phyloP scores from a whole-genome alignment of 163 green algal species.

The Trebouxia gelatinosa region DNA sequence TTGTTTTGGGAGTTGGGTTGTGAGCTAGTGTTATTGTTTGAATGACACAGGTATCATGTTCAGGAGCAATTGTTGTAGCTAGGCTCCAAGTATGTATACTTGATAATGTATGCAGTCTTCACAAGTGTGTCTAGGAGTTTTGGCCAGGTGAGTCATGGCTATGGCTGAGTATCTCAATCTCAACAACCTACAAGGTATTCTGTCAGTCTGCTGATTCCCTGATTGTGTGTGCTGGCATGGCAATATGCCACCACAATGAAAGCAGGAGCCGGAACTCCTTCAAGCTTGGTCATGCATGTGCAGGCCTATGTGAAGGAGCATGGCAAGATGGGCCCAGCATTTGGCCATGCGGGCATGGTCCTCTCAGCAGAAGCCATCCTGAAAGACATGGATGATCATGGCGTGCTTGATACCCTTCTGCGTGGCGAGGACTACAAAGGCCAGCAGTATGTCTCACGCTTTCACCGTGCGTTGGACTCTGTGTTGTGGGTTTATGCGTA shows the following conservation, averaged over 20 bases:
- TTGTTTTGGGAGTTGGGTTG: no score
- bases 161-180: background rate
- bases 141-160: background rate
- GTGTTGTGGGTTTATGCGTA: no score
- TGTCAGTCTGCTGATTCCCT: no score
- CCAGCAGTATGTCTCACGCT: conserved; percentile 6
- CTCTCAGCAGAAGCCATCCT: conserved; percentile 50
- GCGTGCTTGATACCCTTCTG: conserved; percentile 40
- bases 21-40: no score
- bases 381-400: conserved; percentile 48
- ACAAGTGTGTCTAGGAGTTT: background rate
- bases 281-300: background rate
- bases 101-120: background rate
- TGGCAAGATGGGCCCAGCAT: background rate
- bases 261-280: no score
- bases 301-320: conserved; percentile 45
- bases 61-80: no score
- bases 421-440: conserved; percentile 14
- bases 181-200: background rate
- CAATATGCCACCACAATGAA: no score
- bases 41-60: no score
- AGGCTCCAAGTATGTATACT: no score
- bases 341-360: conserved; percentile 50
- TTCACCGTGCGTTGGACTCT: no score
- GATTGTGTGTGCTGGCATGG: no score